These are phyloP conservation scores for Fusarium mangiferae DNA, from an alignment of 2,329 filamentous ascomycete species.

Conservation along the genomic window DNA sequence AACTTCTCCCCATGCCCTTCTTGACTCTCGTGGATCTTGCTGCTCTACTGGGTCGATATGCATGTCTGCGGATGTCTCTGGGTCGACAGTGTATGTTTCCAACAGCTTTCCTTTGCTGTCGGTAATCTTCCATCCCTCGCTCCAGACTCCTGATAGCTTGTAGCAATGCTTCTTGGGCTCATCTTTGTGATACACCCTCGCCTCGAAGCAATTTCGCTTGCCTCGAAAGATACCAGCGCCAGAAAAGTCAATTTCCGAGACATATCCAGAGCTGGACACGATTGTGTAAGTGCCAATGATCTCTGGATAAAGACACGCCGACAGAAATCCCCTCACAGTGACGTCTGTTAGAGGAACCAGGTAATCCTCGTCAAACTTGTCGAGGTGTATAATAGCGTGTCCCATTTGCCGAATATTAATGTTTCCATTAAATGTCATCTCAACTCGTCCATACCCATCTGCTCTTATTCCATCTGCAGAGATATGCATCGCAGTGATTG, in stretches of 20 bases:
- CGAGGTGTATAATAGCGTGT: constrained; percentile 61
- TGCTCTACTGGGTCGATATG: constrained; percentile 59
- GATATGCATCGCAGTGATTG: constrained; percentile 64
- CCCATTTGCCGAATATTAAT: constrained; percentile 63
- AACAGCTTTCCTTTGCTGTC: constrained; percentile 49
- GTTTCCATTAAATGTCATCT: constrained; percentile 61
- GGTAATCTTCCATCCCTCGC: constrained; percentile 32
- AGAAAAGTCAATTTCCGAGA: constrained; percentile 59
- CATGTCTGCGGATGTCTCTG: constrained; percentile 40
- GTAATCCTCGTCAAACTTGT: constrained; percentile 60
- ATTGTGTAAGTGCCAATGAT: constrained; percentile 58
- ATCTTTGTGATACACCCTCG: constrained; percentile 53
- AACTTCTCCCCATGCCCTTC: constrained; percentile 83
- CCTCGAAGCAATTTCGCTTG: constrained; percentile 57
- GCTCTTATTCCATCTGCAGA: constrained; percentile 55
- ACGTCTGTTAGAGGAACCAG: constrained; percentile 61
- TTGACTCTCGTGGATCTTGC: constrained; percentile 83
- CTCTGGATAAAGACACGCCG: constrained; percentile 60
- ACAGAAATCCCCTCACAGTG: constrained; percentile 59
- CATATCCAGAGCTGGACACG: constrained; percentile 56
- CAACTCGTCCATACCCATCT: constrained; percentile 62
- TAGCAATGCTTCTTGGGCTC: constrained; percentile 40
- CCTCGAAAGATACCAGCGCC: constrained; percentile 55
- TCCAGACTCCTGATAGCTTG: constrained; percentile 34
- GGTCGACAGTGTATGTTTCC: constrained; percentile 51